phyloP scores from a whole-genome alignment of 2,329 filamentous ascomycete species.

The Dendrostoma leiphaemia region DNA sequence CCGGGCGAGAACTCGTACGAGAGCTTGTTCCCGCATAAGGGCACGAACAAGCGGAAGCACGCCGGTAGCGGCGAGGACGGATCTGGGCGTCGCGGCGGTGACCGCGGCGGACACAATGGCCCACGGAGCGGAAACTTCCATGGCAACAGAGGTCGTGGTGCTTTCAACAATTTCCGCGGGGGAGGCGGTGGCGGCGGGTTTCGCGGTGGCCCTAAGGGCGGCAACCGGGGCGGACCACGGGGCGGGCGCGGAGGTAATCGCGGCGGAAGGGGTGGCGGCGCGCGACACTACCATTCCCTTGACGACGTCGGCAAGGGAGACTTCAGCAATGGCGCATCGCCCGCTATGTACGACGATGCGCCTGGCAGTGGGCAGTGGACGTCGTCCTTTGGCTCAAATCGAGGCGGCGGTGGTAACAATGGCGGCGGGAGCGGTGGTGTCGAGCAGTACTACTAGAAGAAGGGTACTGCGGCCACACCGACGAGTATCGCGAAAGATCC shows the following conservation, averaged over 20 bases:
- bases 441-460: constrained; percentile 19
- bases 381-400: constrained; percentile 3
- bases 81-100: neutral
- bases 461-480: neutral
- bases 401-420: neutral
- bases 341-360: constrained; percentile 13
- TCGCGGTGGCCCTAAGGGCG: constrained; percentile 6
- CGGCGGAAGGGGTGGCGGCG: constrained; percentile 47
- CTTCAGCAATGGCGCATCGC: constrained; percentile 33
- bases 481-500: neutral
- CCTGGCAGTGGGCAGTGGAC: constrained; percentile 5
- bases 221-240: constrained; percentile 25
- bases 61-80: constrained; percentile 57
- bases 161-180: constrained; percentile 36
- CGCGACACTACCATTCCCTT: constrained; percentile 59
- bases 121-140: constrained; percentile 21
- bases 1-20: constrained; percentile 62
- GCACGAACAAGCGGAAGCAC: constrained; percentile 58
- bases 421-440: constrained; percentile 6
- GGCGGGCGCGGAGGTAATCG: constrained; percentile 42
- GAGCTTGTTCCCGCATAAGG: constrained; percentile 58
- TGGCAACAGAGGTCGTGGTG: constrained; percentile 34
- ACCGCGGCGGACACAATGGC: constrained; percentile 22
- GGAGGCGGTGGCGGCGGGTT: constrained; percentile 24
- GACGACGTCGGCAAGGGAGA: constrained; percentile 59